These are phyloP conservation scores for Picea sitchensis DNA, from an alignment of 75 land plant species.

Conservation along the genomic window DNA sequence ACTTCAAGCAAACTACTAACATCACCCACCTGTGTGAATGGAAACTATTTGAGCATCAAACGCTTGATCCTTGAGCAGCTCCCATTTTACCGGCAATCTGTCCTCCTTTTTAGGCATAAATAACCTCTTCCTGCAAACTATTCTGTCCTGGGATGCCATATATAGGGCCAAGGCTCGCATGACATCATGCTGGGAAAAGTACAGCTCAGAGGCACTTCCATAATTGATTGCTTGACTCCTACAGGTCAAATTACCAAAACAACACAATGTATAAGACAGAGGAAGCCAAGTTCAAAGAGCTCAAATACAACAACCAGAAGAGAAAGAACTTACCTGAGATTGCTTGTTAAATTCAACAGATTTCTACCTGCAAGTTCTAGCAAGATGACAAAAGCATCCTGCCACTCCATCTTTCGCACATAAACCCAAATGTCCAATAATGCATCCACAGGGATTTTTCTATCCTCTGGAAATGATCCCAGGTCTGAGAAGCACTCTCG, in stretches of 20 bases:
- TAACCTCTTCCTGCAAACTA: slow-evolving; percentile 33
- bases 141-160: slow-evolving; percentile 11
- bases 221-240: slow-evolving; percentile 11
- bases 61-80: slow-evolving; percentile 24
- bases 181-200: slow-evolving; percentile 55
- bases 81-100: slow-evolving; percentile 49
- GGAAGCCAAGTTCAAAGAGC: background rate
- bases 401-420: slow-evolving; percentile 41
- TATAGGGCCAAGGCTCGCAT: slow-evolving; percentile 58
- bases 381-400: slow-evolving; percentile 51
- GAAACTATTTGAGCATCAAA: slow-evolving; percentile 62
- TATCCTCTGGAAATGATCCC: slow-evolving; percentile 61
- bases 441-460: slow-evolving; percentile 47
- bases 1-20: no score
- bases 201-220: slow-evolving; percentile 42
- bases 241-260: background rate
- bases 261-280: background rate
- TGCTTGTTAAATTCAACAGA: slow-evolving; percentile 31
- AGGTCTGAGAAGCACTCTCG: slow-evolving; percentile 63
- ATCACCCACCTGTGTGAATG: slow-evolving; percentile 51
- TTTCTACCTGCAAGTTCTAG: slow-evolving; percentile 53
- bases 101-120: slow-evolving; percentile 55
- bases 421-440: slow-evolving; percentile 61
- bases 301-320: background rate
- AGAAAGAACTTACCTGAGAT: background rate